phyloP scores from a whole-genome alignment of 345 rosid genomes.

The Angophora floribunda region DNA sequence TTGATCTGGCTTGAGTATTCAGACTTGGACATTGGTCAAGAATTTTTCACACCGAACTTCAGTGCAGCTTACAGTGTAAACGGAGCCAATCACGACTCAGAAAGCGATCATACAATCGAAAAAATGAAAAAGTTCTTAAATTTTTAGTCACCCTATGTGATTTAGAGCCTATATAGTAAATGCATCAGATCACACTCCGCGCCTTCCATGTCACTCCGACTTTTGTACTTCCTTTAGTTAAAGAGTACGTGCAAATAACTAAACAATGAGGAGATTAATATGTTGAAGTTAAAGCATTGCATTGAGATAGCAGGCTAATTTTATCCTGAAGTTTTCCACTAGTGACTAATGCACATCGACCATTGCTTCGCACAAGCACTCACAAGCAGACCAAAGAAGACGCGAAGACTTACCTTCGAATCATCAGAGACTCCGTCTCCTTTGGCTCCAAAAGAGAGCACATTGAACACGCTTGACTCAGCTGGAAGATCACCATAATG shows the following conservation, averaged over 20 bases:
- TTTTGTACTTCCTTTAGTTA: not conserved
- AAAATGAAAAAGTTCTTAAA: not conserved
- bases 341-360: not conserved
- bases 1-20: not conserved
- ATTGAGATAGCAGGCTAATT: not conserved
- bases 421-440: constrained; percentile 57
- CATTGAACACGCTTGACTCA: constrained; percentile 12
- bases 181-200: not conserved
- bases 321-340: not conserved
- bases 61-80: not conserved
- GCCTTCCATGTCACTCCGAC: not conserved
- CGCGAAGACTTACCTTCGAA: constrained; percentile 19
- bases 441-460: constrained; percentile 48
- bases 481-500: not conserved
- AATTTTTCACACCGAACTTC: not conserved
- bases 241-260: not conserved
- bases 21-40: not conserved
- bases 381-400: not conserved
- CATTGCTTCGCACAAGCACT: not conserved
- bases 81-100: not conserved
- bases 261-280: not conserved
- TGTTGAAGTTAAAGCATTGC: not conserved
- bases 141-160: not conserved
- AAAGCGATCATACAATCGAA: not conserved
- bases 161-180: not conserved